Conservation (phyloP, 148 eudicot genomes). For the Heliosperma pusillum region DNA sequence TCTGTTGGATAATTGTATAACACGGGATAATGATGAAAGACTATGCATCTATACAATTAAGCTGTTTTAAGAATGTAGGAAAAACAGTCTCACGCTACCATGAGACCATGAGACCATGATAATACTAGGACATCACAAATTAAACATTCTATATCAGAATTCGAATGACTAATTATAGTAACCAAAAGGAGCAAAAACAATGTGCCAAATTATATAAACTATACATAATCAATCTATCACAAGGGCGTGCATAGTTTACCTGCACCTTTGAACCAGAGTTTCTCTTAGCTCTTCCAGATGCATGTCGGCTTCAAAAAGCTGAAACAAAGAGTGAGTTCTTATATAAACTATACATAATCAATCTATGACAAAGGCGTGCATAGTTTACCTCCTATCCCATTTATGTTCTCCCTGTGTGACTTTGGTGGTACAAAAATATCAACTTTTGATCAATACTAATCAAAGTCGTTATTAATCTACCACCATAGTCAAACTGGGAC, state of each 20-base stretch:
- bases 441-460: neutral
- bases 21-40: neutral
- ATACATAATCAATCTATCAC: neutral
- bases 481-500: neutral
- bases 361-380: no score
- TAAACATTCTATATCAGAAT: neutral
- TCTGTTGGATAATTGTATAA: no score
- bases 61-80: neutral
- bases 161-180: neutral
- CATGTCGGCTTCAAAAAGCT: slow-evolving; percentile 62
- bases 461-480: neutral
- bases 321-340: slow-evolving; percentile 17
- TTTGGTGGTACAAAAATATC: neutral
- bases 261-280: slow-evolving; percentile 58
- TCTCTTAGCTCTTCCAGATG: slow-evolving; percentile 63
- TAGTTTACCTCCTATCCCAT: neutral
- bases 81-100: neutral
- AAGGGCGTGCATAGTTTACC: slow-evolving; percentile 32
- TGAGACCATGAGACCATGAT: neutral
- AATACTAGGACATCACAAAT: neutral
- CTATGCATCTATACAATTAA: neutral
- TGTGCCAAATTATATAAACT: neutral
- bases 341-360: no score
- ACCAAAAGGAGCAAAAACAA: neutral
- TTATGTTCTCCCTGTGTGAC: neutral